Base-by-base conservation (phyloP, 257 asterid species). In the Capsicum rhomboideum region DNA sequence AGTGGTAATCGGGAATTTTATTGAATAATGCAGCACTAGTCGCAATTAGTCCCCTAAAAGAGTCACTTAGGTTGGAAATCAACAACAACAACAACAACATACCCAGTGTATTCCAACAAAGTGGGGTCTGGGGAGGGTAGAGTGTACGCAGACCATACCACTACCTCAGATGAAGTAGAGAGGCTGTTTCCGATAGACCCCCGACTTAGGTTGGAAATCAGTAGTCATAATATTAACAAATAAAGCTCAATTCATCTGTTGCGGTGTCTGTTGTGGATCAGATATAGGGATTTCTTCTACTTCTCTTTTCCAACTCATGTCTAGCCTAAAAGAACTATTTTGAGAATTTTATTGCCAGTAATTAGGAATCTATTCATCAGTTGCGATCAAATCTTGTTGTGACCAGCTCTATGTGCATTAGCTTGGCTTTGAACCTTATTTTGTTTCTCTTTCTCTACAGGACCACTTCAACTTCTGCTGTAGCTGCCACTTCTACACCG, bases 401-500 rank as follows among this genome's bases (percentile, higher is more conserved):
- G 49, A 64, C 77, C 85, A 50, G 77, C 68, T 67, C 66, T 77
- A 77, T 28, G 21, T 77, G 64, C 82, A 77, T 77, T 28, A 9
- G 64, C 42, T 77, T 77, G 63, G 63, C 46, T 17, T 50, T 56
- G 84, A 84, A 80, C 42, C 21, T 26, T 87, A 14, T 56, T 9
- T 64, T 82, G 68, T 84, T 59, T 58, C 85, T 72, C 82, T 89
- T 88, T 53, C 83, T 72, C 46, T 88, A 89, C 37, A 96, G 98
- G 88, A 85, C 95, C 82, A 87, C 92, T 67, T 87, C 94, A 85
- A 89, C 92, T 74, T 85, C 91, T 68, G 84, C 87, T 80, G 68
- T 92, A 10, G 87, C 89, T 29, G 83, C 88, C 78, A 89, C 90
- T 44, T 83, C 95, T 74, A 54, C 91, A 66, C 97, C 98, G 21